Evolutionary conservation across 345 rosid species (phyloP), one percentile per base, ranked within the genome.

Genomic region (Bruguiera sexangula): DNA sequence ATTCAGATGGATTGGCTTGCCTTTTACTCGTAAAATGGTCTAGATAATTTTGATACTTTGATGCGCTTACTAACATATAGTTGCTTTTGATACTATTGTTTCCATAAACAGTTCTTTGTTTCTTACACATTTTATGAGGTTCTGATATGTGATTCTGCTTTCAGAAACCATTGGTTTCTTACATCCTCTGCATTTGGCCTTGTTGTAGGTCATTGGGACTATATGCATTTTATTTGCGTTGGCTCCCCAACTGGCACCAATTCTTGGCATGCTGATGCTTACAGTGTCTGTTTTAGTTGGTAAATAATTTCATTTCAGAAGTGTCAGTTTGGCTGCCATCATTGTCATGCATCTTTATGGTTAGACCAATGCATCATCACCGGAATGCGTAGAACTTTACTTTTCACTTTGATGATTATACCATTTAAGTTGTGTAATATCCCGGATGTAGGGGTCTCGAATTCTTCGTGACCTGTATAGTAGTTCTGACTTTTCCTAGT

Each of bases 171-270:
- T 55, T 60, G 32, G 27, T 68, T n/a, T 6, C 31, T 67, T 58
- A 69, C 63, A 34, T 71, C 68, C 73, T 46, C 64, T 30, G n/a
- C 59, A 48, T 32, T 66, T 26, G 73, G 15, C 66, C 68, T 73
- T 72, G 43, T 56, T 83, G 73, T 70, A 94, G 96, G 95, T 89
- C 43, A 69, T 83, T 54, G 97, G 99, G 71, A 89, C 96, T 22
- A 76, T 89, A 50, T 87, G 83, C 89, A 91, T 91, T 73, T 78
- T 89, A 7, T 94, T 94, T 76, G 62, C 82, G 57, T 75, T 94
- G 10, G 87, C 99, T 63, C 96, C 99, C 5, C 96, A 87, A 73
- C 89, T 91, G 69, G 97, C 99, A 6, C 99, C 99, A 32, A 82
- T 91, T 77, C 83, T 94, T 52, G 99, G 93, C 26, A 34, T 86